phyloP scores from a whole-genome alignment of 148 eudicot species.

The Rhododendron ferrugineum region DNA sequence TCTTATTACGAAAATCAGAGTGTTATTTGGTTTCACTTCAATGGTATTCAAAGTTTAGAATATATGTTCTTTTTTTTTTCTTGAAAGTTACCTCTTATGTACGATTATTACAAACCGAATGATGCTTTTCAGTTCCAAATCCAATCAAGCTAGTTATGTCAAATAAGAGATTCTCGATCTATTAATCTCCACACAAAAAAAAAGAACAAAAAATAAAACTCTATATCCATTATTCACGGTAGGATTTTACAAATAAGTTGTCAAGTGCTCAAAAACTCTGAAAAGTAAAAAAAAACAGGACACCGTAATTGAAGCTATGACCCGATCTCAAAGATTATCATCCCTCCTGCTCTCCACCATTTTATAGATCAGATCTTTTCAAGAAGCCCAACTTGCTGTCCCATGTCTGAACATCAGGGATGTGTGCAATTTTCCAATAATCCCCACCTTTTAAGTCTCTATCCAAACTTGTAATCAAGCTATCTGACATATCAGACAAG shows the following conservation, averaged over 20 bases:
- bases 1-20: no score
- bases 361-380: background rate
- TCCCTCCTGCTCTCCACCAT: background rate
- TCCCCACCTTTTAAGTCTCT: background rate
- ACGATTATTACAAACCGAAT: no score
- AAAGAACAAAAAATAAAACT: background rate
- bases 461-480: background rate
- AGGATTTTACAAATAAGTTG: no score
- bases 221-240: no score
- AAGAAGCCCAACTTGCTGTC: background rate
- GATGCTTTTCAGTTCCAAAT: no score
- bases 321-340: background rate
- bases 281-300: background rate
- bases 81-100: no score
- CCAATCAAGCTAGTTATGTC: no score
- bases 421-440: background rate
- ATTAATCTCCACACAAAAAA: background rate
- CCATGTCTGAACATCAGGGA: rapidly evolving
- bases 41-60: no score
- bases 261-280: no score
- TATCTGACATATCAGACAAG: background rate
- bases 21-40: no score
- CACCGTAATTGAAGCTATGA: background rate
- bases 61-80: no score
- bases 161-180: background rate